Percentiles rank a stretch among this genome's conserved stretches.
These are phyloP conservation scores for Papiliotrema terrestris DNA, from an alignment of 1,284 basidiomycete species.

Conservation along the genomic window DNA sequence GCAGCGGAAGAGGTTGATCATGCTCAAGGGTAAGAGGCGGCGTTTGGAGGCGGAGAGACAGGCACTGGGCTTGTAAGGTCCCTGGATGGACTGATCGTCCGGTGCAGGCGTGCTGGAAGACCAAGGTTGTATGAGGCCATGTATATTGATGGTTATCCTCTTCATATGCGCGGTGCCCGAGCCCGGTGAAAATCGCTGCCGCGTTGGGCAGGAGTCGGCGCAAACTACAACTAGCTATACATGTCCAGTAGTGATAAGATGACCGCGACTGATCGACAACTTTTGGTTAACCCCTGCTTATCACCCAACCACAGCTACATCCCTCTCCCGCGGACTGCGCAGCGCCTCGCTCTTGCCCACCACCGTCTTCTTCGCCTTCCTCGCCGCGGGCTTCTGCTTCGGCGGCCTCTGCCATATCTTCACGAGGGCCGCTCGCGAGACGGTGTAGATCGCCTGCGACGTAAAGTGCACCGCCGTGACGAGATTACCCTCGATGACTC, in stretches of 20 bases:
- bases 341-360: not conserved
- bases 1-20: constrained; percentile 39
- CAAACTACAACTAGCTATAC: constrained; percentile 1
- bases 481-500: constrained; percentile 71
- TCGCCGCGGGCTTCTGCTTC: constrained; percentile 5
- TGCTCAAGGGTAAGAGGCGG: constrained; percentile 39
- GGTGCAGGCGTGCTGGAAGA: not conserved
- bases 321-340: constrained; percentile 6
- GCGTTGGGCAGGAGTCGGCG: not conserved
- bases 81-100: not conserved
- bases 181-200: too few relatives aligned
- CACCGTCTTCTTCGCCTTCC: not conserved
- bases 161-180: not conserved
- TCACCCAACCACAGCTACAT: constrained; percentile 3
- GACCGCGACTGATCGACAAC: not conserved
- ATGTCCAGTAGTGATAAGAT: not conserved
- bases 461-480: constrained; percentile 68
- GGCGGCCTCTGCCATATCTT: constrained; percentile 77
- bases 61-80: constrained; percentile 13
- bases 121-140: not conserved
- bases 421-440: constrained; percentile 66
- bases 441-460: constrained; percentile 69
- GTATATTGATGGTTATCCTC: not conserved
- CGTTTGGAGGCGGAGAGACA: constrained; percentile 40
- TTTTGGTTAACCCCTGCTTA: not conserved